phyloP scores from a whole-genome alignment of 805 yeast genomes.

The Helenozyma rhizophorensis region DNA sequence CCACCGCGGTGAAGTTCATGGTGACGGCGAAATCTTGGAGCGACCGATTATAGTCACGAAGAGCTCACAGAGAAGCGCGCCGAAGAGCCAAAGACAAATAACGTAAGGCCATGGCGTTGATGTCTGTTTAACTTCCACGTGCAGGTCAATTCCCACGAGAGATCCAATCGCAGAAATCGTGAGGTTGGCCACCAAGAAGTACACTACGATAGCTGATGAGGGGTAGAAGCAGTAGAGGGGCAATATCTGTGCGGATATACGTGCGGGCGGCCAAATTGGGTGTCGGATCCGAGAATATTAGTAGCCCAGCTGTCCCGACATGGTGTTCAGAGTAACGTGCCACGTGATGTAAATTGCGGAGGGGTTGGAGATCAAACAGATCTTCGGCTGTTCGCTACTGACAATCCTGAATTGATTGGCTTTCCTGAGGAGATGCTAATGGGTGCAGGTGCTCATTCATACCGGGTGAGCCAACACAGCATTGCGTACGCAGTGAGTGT shows the following conservation, averaged over 20 bases:
- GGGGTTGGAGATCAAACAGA: no score
- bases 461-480: no score
- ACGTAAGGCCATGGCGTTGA: slow-evolving; percentile 68
- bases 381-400: no score
- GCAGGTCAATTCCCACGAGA: slow-evolving; percentile 66
- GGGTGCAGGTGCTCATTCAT: no score
- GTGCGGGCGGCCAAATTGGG: slow-evolving; percentile 9
- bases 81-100: slow-evolving; percentile 79
- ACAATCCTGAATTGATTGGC: no score
- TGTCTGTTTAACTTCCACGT: slow-evolving; percentile 73
- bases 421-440: no score
- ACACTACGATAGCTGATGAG: slow-evolving; percentile 60
- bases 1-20: slow-evolving; percentile 68
- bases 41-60: slow-evolving; percentile 85
- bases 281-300: slow-evolving; percentile 5
- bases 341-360: no score
- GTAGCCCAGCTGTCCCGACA: slow-evolving; percentile 7
- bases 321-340: no score
- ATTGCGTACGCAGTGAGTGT: no score
- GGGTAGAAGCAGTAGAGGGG: slow-evolving; percentile 78
- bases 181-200: slow-evolving; percentile 60
- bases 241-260: slow-evolving; percentile 56
- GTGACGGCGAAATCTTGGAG: slow-evolving; percentile 93
- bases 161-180: slow-evolving; percentile 71
- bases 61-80: slow-evolving; percentile 75